Evolutionary conservation across 2,329 filamentous ascomycete species (phyloP).

Genomic region (Cadophora sp.): DNA sequence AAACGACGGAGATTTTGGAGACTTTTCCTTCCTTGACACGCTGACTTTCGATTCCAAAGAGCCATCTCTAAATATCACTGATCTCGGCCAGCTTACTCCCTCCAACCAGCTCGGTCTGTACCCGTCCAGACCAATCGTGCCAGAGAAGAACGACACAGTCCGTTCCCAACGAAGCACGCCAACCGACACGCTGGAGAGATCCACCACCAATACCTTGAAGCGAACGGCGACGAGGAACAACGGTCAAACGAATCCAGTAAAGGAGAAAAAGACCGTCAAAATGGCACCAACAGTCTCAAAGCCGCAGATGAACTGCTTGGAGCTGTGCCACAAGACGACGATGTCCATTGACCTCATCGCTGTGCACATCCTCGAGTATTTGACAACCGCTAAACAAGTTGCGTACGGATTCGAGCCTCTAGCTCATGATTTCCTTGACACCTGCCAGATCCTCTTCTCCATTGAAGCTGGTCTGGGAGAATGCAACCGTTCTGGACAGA

Average conservation of each 20-base stretch:
- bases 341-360: conserved; percentile 68
- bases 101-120: conserved; percentile 1
- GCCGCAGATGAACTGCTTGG: conserved; percentile 44
- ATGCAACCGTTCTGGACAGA: conserved; percentile 55
- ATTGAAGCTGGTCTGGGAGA: conserved; percentile 70
- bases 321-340: conserved; percentile 64
- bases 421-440: conserved; percentile 71
- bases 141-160: conserved; percentile 10
- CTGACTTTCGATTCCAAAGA: conserved; percentile 27
- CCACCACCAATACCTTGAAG: conserved; percentile 15
- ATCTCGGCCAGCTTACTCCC: conserved; percentile 13
- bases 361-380: conserved; percentile 68
- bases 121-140: background rate
- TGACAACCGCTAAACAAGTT: conserved; percentile 61
- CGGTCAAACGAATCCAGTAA: conserved; percentile 4
- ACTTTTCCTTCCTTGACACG: conserved; percentile 29
- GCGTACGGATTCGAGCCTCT: conserved; percentile 63
- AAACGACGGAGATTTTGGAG: conserved; percentile 21
- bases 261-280: conserved; percentile 19
- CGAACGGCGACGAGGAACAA: conserved; percentile 16
- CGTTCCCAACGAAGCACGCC: background rate
- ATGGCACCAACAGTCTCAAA: conserved; percentile 30
- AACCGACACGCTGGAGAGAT: conserved; percentile 14
- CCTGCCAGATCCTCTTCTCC: conserved; percentile 70
- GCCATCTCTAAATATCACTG: conserved; percentile 17